These are phyloP conservation scores for Skeletonema marinoi DNA, from an alignment of 108 stramenopile species.

Conservation along the genomic window DNA sequence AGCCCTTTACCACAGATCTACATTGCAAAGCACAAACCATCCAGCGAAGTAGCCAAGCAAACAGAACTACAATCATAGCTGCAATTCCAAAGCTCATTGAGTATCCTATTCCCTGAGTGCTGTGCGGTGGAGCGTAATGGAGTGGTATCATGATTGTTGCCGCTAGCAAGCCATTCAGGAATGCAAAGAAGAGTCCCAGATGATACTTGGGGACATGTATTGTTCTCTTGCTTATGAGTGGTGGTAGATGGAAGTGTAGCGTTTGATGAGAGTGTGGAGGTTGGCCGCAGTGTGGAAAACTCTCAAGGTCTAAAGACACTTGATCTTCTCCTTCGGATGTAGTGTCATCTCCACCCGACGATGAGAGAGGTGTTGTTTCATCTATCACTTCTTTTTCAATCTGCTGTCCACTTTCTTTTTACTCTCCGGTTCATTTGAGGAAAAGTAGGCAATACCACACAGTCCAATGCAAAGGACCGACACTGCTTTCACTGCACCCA, in stretches of 20 bases:
- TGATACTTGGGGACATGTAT: slow-evolving; percentile 42
- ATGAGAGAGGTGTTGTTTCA: slow-evolving; percentile 25
- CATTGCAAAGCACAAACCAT: slow-evolving; percentile 17
- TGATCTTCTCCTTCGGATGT: background rate
- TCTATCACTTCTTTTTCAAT: background rate
- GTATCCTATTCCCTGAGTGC: slow-evolving; percentile 66
- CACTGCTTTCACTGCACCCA: slow-evolving; percentile 50
- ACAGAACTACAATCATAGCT: slow-evolving; percentile 59
- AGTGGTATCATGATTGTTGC: slow-evolving; percentile 62
- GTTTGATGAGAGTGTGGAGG: slow-evolving; percentile 45
- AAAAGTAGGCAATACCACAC: slow-evolving; percentile 80
- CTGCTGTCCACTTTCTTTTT: background rate
- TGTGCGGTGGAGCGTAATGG: slow-evolving; percentile 50
- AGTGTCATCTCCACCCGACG: background rate
- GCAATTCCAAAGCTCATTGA: slow-evolving; percentile 79
- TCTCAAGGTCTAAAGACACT: slow-evolving; percentile 28
- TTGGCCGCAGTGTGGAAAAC: slow-evolving; percentile 35
- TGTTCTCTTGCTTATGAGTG: slow-evolving; percentile 12
- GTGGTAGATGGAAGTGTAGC: slow-evolving; percentile 32
- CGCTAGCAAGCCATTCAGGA: slow-evolving; percentile 56
- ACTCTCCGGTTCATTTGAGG: slow-evolving; percentile 34
- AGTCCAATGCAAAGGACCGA: slow-evolving; percentile 63
- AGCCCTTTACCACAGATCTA: slow-evolving; percentile 42
- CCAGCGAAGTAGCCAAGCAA: slow-evolving; percentile 64
- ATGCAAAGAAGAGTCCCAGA: slow-evolving; percentile 45